Evolutionary conservation across 2,329 filamentous ascomycete genomes (phyloP).

Genomic region (Cladophialophora bantiana): DNA sequence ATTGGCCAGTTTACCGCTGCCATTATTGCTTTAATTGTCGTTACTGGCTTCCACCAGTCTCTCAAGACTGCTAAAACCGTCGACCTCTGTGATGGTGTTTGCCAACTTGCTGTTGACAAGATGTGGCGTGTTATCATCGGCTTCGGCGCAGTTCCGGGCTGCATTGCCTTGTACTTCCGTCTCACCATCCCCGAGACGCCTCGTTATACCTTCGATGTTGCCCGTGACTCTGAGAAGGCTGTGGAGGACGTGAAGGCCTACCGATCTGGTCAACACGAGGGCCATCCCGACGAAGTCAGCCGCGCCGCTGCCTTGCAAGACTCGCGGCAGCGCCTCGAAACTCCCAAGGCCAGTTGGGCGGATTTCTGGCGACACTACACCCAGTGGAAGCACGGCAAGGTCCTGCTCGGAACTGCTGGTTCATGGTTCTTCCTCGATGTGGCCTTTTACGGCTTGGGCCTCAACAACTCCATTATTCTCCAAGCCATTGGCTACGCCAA

Average conservation of each 20-base stretch:
- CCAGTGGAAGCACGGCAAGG: conserved; percentile 73
- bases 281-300: conserved; percentile 69
- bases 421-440: conserved; percentile 85
- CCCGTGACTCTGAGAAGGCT: conserved; percentile 75
- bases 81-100: conserved; percentile 67
- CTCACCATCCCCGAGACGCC: conserved; percentile 88
- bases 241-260: conserved; percentile 78
- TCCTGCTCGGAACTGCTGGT: conserved; percentile 78
- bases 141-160: conserved; percentile 80
- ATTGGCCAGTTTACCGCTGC: conserved; percentile 79
- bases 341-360: conserved; percentile 73
- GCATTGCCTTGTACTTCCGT: conserved; percentile 83
- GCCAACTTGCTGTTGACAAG: conserved; percentile 77
- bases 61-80: conserved; percentile 61
- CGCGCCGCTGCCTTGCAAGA: conserved; percentile 66
- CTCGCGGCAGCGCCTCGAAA: conserved; percentile 62
- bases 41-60: conserved; percentile 72
- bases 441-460: conserved; percentile 68
- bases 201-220: conserved; percentile 84
- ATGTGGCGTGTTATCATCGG: conserved; percentile 86
- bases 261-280: conserved; percentile 68
- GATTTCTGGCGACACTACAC: conserved; percentile 77
- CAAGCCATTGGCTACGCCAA: conserved; percentile 73
- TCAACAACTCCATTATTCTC: conserved; percentile 79
- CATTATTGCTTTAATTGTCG: conserved; percentile 77